Evolutionary conservation across 2,329 filamentous ascomycete species (phyloP).

Genomic region (Purpureocillium lavendulum): DNA sequence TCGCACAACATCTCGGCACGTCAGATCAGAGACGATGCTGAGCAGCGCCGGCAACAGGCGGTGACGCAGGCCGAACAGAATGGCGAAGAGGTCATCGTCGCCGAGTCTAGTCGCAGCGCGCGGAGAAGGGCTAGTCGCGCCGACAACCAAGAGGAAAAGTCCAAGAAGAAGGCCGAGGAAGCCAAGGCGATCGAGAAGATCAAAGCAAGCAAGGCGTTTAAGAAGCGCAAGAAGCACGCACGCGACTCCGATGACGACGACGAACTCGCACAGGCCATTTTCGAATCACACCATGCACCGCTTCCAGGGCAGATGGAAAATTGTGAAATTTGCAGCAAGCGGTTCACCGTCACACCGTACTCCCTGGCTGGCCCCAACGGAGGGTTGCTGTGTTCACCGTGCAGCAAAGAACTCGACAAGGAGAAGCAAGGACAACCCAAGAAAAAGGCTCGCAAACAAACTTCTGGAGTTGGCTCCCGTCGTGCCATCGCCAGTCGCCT

Average conservation of each 20-base stretch:
- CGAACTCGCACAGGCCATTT: constrained; percentile 39
- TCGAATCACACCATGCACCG: constrained; percentile 40
- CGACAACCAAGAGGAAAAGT: constrained; percentile 13
- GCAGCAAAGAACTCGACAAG: constrained; percentile 65
- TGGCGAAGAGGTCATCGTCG: constrained; percentile 11
- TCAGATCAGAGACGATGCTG: constrained; percentile 43
- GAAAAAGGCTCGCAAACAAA: constrained; percentile 40
- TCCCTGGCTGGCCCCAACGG: constrained; percentile 75
- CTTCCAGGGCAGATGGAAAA: constrained; percentile 83
- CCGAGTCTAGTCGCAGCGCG: constrained; percentile 14
- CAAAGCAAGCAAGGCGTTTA: constrained; percentile 50
- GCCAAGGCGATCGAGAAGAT: constrained; percentile 51
- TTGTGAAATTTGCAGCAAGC: constrained; percentile 75
- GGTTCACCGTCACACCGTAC: constrained; percentile 90
- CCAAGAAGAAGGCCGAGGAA: constrained; percentile 35
- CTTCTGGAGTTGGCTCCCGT: constrained; percentile 49
- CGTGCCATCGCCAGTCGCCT: constrained; percentile 77
- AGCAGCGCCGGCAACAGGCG: constrained; percentile 35
- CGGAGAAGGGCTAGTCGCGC: constrained; percentile 18
- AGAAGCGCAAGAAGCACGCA: constrained; percentile 38
- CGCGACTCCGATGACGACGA: constrained; percentile 37
- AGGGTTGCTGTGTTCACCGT: constrained; percentile 75
- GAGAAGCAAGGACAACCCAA: constrained; percentile 36
- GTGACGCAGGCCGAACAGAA: constrained; percentile 12
- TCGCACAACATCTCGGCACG: constrained; percentile 64